These are phyloP conservation scores for Astrocystis sublimbata DNA, from an alignment of 495 filamentous ascomycete species.

Conservation along the genomic window DNA sequence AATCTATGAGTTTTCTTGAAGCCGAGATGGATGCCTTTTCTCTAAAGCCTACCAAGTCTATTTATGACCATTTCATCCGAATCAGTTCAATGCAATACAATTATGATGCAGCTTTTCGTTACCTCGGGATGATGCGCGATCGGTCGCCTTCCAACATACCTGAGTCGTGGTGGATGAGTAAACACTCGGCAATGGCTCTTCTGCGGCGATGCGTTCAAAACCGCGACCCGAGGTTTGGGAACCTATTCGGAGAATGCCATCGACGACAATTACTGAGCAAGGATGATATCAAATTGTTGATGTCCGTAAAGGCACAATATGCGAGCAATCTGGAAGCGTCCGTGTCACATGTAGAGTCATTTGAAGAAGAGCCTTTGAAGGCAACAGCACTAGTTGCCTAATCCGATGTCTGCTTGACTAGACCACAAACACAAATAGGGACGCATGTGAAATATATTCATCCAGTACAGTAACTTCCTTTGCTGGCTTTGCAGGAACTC, in stretches of 20 bases:
- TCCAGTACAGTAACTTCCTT: not conserved
- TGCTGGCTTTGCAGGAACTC: not conserved
- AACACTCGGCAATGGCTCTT: constrained; percentile 37
- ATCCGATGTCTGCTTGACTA: not conserved
- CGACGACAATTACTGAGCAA: constrained; percentile 5
- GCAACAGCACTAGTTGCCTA: not conserved
- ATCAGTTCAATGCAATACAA: constrained; percentile 58
- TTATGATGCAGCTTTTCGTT: constrained; percentile 59
- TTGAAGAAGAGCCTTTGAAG: not conserved
- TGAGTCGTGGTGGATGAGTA: constrained; percentile 41
- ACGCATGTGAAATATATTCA: not conserved
- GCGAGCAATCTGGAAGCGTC: not conserved
- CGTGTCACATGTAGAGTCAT: not conserved
- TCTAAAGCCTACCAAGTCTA: constrained; percentile 58
- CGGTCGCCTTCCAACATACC: constrained; percentile 13
- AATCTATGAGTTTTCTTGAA: constrained; percentile 66
- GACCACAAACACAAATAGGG: not conserved
- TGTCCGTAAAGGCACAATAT: not conserved
- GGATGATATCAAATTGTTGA: constrained; percentile 14
- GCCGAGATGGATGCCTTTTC: constrained; percentile 70
- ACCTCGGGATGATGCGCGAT: constrained; percentile 56
- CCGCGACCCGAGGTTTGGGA: constrained; percentile 48
- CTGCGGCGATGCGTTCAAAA: constrained; percentile 42
- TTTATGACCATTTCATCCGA: constrained; percentile 69
- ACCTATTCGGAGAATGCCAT: constrained; percentile 39